Evolutionary conservation across 2,329 filamentous ascomycete species (phyloP).

Genomic region (Pyrenophora seminiperda): DNA sequence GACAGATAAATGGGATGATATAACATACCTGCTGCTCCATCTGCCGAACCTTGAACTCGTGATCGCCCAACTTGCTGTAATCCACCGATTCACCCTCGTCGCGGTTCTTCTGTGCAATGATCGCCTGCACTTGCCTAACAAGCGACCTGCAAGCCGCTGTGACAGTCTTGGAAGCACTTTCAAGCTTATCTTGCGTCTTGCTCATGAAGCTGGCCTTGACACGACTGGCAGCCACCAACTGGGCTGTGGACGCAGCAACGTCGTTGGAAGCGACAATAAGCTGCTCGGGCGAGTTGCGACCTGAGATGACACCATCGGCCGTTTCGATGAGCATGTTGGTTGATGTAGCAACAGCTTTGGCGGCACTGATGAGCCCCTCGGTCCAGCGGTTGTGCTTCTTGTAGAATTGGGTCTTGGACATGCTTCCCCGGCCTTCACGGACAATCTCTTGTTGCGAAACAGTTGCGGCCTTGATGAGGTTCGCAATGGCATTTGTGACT

Average conservation of each 20-base stretch:
- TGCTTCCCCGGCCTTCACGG: slow-evolving; percentile 83
- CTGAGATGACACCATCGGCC: slow-evolving; percentile 90
- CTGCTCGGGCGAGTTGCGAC: slow-evolving; percentile 92
- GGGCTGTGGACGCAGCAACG: slow-evolving; percentile 92
- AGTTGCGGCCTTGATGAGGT: slow-evolving; percentile 93
- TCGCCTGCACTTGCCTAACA: slow-evolving; percentile 89
- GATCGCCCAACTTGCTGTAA: slow-evolving; percentile 83
- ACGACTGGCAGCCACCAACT: slow-evolving; percentile 91
- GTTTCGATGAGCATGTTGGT: slow-evolving; percentile 98
- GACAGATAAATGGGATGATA: no score
- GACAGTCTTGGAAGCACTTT: slow-evolving; percentile 90
- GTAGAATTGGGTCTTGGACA: slow-evolving; percentile 92
- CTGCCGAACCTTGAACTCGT: slow-evolving; percentile 98
- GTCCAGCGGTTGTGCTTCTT: slow-evolving; percentile 99
- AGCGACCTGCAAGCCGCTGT: slow-evolving; percentile 84
- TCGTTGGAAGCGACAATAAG: slow-evolving; percentile 98
- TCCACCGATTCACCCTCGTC: slow-evolving; percentile 82
- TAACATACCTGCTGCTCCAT: slow-evolving; percentile 98
- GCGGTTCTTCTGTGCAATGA: slow-evolving; percentile 84
- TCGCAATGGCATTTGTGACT: slow-evolving; percentile 90
- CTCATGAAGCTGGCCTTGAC: slow-evolving; percentile 99
- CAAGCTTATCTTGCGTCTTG: slow-evolving; percentile 90
- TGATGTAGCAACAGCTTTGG: slow-evolving; percentile 90
- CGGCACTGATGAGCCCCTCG: slow-evolving; percentile 93
- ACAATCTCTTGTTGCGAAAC: slow-evolving; percentile 96